Evolutionary conservation across 345 rosid genomes (phyloP), one percentile per base, ranked within the genome.

Genomic region (Citrus sinensis): DNA sequence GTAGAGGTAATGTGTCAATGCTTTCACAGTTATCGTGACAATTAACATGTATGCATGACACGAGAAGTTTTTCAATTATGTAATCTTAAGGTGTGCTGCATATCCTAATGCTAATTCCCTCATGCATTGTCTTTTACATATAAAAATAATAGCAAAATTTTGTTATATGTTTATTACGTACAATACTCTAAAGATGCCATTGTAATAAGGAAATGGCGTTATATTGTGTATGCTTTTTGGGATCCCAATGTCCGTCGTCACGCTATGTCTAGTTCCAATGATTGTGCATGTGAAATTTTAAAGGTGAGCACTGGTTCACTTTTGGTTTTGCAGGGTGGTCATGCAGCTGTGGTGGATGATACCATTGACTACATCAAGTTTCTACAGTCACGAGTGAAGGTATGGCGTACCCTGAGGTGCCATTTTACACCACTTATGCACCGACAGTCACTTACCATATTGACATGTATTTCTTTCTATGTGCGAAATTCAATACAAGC

Each of bases 341-440:
- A 87, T 78, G 80, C 75, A 62, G 78, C 59, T 34, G 65, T 76
- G 51, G 8, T 88, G 83, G 86, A 85, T 82, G 86, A 84, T 59
- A 54, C 80, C 25, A 79, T 87, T 78, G 82, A 73, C 75, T 78
- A 88, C 77, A 85, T 89, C 78, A 89, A 89, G 87, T 83, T 83
- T 83, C 83, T 91, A 80, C 93, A 91, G 76, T 74, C 85, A 69
- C 91, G 88, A 81, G 70, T 91, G 80, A 88, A 84, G 92, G 95
- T 89, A 81, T 73, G 54, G 8, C 51, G 30, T 73, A 58, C 24
- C 22, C 67, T 40, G 19, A 25, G 17, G 34, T 63, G 5, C 8
- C 27, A 14, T 19, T n/a, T 25, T 49, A 30, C 2, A 66, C 4
- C 42, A 20, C 9, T 13, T 40, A 22, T 42, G 42, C 51, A 32